Percentiles rank a stretch among this genome's conserved stretches.
phyloP scores from a whole-genome alignment of 306 rosid species.

The Senna tora region DNA sequence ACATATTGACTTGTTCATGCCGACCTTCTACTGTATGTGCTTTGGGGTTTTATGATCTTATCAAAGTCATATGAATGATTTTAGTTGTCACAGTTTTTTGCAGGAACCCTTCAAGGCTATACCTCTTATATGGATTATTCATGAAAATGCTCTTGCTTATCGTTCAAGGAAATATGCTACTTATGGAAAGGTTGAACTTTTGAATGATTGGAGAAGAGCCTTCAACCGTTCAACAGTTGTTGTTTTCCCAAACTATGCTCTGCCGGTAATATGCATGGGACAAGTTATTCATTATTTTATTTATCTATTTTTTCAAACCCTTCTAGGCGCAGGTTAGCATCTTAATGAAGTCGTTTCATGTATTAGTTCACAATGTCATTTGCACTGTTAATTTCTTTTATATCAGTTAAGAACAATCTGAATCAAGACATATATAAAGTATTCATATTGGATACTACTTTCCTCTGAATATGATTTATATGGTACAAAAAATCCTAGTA shows the following conservation, averaged over 20 bases:
- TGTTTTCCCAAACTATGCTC: conserved; percentile 86
- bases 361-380: conserved; percentile 1
- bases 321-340: conserved; percentile 1
- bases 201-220: conserved; percentile 85
- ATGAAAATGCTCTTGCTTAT: conserved; percentile 73
- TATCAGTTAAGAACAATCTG: conserved; percentile 11
- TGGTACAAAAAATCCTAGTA: conserved; percentile 1
- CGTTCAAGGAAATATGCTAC: conserved; percentile 66
- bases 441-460: conserved; percentile 9
- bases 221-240: conserved; percentile 93
- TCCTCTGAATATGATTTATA: conserved; percentile 25
- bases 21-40: background rate
- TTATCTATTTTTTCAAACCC: conserved; percentile 12
- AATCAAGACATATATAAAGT: conserved; percentile 11
- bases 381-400: conserved; percentile 28
- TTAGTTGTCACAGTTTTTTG: conserved; percentile 80
- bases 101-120: conserved; percentile 97
- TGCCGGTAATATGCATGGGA: conserved; percentile 72
- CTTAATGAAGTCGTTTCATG: conserved; percentile 21
- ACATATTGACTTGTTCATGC: background rate
- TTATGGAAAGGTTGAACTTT: conserved; percentile 59
- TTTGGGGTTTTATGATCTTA: conserved; percentile 30
- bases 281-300: conserved; percentile 14
- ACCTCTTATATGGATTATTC: conserved; percentile 88
- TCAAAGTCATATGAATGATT: conserved; percentile 54